Evolutionary conservation across 148 eudicot genomes (phyloP).

Genomic region (Drosera capensis): DNA sequence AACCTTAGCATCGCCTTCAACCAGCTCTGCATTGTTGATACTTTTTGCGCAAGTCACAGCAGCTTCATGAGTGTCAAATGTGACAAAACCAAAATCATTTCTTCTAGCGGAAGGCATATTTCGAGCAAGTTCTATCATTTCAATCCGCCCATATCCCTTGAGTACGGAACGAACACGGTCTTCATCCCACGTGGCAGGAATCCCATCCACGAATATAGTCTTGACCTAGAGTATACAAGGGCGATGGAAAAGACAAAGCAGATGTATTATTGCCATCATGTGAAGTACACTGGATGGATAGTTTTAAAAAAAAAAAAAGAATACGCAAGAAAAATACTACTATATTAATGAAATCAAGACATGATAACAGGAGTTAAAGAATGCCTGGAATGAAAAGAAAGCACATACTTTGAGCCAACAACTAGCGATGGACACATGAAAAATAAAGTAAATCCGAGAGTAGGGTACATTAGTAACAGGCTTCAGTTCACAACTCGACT

Average conservation of each 20-base stretch:
- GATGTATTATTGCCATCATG: background rate
- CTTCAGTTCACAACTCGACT: no score
- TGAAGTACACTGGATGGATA: no score
- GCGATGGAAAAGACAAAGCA: background rate
- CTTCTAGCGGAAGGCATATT: slow-evolving; percentile 98
- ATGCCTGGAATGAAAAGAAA: no score
- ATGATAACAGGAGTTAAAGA: no score
- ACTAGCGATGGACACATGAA: no score
- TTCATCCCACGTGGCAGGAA: slow-evolving; percentile 95
- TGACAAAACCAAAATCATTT: slow-evolving; percentile 90
- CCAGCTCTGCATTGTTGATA: slow-evolving; percentile 86
- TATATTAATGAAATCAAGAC: no score
- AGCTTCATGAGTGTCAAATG: slow-evolving; percentile 81
- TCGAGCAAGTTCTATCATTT: slow-evolving; percentile 94
- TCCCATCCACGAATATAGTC: slow-evolving; percentile 88
- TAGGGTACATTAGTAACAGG: no score
- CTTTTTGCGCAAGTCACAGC: slow-evolving; percentile 83
- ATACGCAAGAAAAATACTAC: no score
- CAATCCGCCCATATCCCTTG: slow-evolving; percentile 57
- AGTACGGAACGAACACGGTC: slow-evolving; percentile 60
- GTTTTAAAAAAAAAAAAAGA: no score
- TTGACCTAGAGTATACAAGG: slow-evolving; percentile 42
- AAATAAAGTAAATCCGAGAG: no score
- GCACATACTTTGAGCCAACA: no score
- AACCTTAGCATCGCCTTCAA: slow-evolving; percentile 84